Evolutionary conservation across 805 yeast species (phyloP).

Genomic region (Lipomyces sp.): DNA sequence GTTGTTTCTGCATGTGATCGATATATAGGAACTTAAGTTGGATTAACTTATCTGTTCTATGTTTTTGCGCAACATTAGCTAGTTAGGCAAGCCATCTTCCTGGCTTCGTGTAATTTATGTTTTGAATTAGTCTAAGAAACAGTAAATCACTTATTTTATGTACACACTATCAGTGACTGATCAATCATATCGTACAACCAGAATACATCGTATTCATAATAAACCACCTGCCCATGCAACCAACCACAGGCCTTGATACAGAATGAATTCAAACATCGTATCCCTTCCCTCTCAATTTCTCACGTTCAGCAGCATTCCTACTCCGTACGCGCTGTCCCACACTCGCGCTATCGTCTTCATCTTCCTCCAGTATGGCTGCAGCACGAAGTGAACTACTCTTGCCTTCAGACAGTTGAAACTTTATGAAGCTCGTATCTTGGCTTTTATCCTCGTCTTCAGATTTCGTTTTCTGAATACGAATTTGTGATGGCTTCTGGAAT

Average conservation of each 20-base stretch:
- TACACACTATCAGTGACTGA: too few species aligned
- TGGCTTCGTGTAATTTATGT: neutral
- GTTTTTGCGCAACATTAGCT: too few species aligned
- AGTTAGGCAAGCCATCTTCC: too few species aligned
- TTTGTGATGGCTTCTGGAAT: conserved; percentile 7
- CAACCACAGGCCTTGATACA: neutral
- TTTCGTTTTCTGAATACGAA: conserved; percentile 3
- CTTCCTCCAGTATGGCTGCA: conserved; percentile 9
- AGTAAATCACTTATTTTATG: too few species aligned
- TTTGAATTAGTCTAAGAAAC: neutral
- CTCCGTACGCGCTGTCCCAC: conserved; percentile 6
- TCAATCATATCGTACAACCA: neutral
- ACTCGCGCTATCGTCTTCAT: conserved; percentile 5
- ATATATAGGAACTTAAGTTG: neutral
- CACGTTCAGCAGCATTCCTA: conserved; percentile 1
- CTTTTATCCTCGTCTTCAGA: conserved; percentile 7
- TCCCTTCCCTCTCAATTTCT: neutral
- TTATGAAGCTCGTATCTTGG: conserved; percentile 5
- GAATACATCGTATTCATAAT: neutral
- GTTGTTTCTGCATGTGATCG: neutral
- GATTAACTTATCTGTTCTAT: neutral
- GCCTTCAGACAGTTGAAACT: conserved; percentile 12
- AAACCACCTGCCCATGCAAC: neutral
- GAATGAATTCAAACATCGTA: neutral
- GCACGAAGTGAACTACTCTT: conserved; percentile 8